Conservation (phyloP, 495 filamentous ascomycete genomes). For the Pseudotulostoma volvatum region DNA sequence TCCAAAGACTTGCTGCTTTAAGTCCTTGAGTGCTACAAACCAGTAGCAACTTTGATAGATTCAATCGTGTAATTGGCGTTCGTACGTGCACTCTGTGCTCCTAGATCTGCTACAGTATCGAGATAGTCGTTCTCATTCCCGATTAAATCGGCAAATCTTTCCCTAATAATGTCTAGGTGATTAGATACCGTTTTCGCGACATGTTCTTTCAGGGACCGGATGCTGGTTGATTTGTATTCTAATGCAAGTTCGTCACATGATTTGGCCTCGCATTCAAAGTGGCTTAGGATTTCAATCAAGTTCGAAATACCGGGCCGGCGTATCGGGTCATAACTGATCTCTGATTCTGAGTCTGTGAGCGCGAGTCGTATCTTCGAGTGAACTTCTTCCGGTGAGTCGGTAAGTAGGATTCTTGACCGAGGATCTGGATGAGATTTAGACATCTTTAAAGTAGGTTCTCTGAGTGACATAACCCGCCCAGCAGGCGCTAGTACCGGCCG, state of each 20-base stretch:
- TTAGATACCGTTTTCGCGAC: constrained; percentile 38
- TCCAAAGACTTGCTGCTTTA: too few species aligned
- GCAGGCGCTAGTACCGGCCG: constrained; percentile 38
- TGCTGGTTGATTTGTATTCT: constrained; percentile 30
- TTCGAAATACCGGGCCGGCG: constrained; percentile 73
- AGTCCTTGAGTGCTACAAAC: too few species aligned
- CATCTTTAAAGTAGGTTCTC: constrained; percentile 67
- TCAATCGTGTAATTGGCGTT: constrained; percentile 56
- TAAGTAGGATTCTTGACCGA: constrained; percentile 67
- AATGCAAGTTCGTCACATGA: constrained; percentile 39
- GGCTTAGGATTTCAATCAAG: constrained; percentile 56
- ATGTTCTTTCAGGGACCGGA: constrained; percentile 48
- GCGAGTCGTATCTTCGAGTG: constrained; percentile 49
- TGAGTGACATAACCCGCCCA: constrained; percentile 79
- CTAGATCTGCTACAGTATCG: constrained; percentile 40
- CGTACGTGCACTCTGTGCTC: constrained; percentile 39
- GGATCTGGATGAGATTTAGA: constrained; percentile 64
- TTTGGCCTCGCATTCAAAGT: constrained; percentile 34
- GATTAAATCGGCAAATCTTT: constrained; percentile 40
- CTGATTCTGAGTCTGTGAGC: constrained; percentile 53
- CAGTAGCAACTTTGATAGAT: constrained; percentile 43
- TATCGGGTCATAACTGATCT: constrained; percentile 53
- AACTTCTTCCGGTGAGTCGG: constrained; percentile 46
- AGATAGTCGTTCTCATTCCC: constrained; percentile 34
- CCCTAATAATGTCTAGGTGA: constrained; percentile 42